phyloP scores from a whole-genome alignment of 306 rosid species.

The Pachyrhizus erosus region DNA sequence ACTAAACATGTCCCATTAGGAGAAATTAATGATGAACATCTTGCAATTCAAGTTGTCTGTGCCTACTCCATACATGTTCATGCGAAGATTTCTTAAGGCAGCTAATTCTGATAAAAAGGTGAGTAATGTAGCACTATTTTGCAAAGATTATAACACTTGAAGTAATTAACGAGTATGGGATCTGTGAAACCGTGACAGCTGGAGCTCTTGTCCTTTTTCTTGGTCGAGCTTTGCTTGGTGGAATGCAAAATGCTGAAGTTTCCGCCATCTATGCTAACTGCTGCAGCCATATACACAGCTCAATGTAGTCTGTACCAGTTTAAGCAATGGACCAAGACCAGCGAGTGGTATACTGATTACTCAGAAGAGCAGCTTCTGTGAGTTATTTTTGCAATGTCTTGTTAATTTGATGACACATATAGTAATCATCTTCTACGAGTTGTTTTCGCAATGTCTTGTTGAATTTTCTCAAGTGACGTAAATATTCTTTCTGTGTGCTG shows the following conservation, averaged over 20 bases:
- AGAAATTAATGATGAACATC: conserved; percentile 54
- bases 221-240: conserved; percentile 81
- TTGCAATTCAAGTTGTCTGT: conserved; percentile 53
- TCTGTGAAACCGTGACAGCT: conserved; percentile 57
- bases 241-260: conserved; percentile 78
- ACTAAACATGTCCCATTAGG: conserved; percentile 39
- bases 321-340: conserved; percentile 79
- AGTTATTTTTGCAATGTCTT: conserved; percentile 44
- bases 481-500: conserved; percentile 8
- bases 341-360: conserved; percentile 71
- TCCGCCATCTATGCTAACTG: conserved; percentile 80
- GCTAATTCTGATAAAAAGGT: conserved; percentile 52
- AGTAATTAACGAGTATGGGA: conserved; percentile 8
- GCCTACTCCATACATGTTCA: conserved; percentile 56
- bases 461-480: background rate
- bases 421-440: conserved; percentile 58
- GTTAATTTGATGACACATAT: background rate
- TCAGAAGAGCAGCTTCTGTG: conserved; percentile 73
- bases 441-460: background rate
- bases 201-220: conserved; percentile 76
- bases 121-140: background rate
- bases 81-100: conserved; percentile 57
- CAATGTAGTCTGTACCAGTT: conserved; percentile 62
- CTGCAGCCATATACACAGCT: conserved; percentile 87
- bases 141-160: background rate